A percentile compares a stretch with the other conserved stretches of the same genome.
phyloP scores from a whole-genome alignment of 2,329 filamentous ascomycete genomes.

The Aureobasidium sp. region DNA sequence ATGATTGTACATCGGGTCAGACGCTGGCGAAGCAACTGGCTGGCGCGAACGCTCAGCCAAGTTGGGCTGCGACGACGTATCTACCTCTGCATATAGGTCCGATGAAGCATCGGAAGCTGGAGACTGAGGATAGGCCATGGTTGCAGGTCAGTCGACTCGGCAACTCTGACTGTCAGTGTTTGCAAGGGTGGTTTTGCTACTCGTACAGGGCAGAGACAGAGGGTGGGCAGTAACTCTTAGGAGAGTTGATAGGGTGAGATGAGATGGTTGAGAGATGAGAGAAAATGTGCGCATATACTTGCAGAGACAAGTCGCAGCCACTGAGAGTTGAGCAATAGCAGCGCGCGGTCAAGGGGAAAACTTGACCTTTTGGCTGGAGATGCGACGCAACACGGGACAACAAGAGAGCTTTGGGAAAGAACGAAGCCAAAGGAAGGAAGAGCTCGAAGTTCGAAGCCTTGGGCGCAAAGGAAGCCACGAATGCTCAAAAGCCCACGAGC shows the following conservation, averaged over 20 bases:
- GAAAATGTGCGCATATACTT: background rate
- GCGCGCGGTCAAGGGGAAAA: background rate
- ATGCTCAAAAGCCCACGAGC: background rate
- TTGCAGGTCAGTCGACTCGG: background rate
- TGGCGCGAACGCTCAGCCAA: background rate
- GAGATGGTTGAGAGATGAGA: background rate
- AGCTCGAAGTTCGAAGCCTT: background rate
- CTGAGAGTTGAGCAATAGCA: slow-evolving; percentile 5
- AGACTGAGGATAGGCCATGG: background rate
- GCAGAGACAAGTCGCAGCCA: background rate
- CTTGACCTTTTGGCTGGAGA: background rate
- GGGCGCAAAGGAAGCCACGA: background rate
- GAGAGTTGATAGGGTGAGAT: background rate
- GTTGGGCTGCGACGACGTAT: background rate
- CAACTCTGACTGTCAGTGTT: background rate
- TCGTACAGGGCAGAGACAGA: background rate
- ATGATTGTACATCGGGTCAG: background rate
- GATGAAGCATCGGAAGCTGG: slow-evolving; percentile 9
- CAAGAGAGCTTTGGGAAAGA: background rate
- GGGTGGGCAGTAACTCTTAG: background rate
- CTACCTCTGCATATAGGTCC: slow-evolving; percentile 12
- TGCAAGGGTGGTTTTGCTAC: background rate
- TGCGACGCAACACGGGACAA: background rate
- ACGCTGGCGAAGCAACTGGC: background rate
- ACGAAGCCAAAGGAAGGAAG: background rate